Evolutionary conservation across 148 eudicot genomes (phyloP), one percentile per base, ranked within the genome.

Genomic region (Chenopodium formosanum): DNA sequence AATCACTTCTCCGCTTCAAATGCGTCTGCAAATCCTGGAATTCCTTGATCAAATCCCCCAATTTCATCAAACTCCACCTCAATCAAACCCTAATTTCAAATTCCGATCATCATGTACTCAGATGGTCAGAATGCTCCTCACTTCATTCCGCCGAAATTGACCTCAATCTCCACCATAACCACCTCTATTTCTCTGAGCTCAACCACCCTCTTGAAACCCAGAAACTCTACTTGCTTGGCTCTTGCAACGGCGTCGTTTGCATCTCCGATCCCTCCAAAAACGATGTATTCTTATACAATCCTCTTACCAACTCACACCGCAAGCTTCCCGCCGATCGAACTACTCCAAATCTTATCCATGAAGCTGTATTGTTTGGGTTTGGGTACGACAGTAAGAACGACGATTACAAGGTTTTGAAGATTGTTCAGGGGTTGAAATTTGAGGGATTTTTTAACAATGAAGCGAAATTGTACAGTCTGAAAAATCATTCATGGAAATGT

Each of bases 231-330:
- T 7, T 77, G 22, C 2, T 77, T 14, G 79, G 52, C 4, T 34
- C 71, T 0, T 77, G 71, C 71, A 37, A 77, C 48, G 79, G 79
- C 70, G n/a, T 77, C 79, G 14, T 64, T 40, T 34, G 67, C 68
- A 64, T 77, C 22, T 20, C 71, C 52, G 52, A 64, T 0, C 6
- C 14, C 20, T 12, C 27, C 29, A 37, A 77, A 9, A 2, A 20
- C 6, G 9, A 2, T 0, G 17, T 77, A 58, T 14, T 63, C 20
- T 12, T 77, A 22, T 77, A 34, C 70, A 77, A 77, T 25, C 71
- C 70, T 9, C n/a, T 65, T 7, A 77, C 58, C 20, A 23, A 44
- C 11, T 31, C 70, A 3, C 56, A 64, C 5, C 70, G 8, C 13
- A 62, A 62, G 13, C 5, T 77, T 12, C 79, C 79, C 4, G 23